phyloP scores from a whole-genome alignment of 345 rosid genomes.

The Ceriops decandra region DNA sequence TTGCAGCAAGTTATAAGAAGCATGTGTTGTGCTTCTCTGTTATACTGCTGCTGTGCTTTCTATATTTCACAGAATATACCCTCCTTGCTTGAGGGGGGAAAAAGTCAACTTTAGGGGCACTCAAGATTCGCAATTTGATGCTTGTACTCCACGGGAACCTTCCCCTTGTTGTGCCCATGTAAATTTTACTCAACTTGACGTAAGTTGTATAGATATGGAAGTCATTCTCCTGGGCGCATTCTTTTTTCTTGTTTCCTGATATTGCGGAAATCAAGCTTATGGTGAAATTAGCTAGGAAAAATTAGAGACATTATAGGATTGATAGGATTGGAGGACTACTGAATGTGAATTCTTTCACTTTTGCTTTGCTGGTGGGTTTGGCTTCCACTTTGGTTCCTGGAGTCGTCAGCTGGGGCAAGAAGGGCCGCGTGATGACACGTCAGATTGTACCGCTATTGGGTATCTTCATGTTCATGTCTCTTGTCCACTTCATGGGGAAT shows the following conservation, averaged over 20 bases:
- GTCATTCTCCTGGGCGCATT: conserved; percentile 15
- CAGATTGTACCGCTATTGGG: conserved; percentile 60
- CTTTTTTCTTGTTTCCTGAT: conserved; percentile 11
- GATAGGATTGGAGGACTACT: conserved; percentile 2
- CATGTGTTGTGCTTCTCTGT: neutral
- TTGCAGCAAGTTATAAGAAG: conserved; percentile 16
- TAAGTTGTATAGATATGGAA: too few species aligned
- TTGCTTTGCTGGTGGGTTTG: conserved; percentile 29
- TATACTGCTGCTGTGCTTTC: conserved; percentile 2
- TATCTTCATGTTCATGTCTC: conserved; percentile 12
- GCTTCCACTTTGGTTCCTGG: conserved; percentile 35
- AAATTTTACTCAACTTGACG: neutral
- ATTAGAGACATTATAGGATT: conserved; percentile 19
- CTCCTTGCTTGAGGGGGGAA: conserved; percentile 13
- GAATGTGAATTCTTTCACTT: conserved; percentile 22
- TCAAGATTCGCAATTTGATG: conserved; percentile 26
- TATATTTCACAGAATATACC: conserved; percentile 36
- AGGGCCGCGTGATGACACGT: conserved; percentile 80
- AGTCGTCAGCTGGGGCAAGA: conserved; percentile 78
- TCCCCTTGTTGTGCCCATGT: conserved; percentile 12
- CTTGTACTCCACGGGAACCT: conserved; percentile 58
- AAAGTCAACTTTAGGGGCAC: conserved; percentile 25
- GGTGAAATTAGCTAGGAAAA: neutral
- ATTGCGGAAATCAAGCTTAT: conserved; percentile 4
- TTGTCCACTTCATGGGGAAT: neutral